Base-by-base conservation (phyloP, 2,329 filamentous ascomycete genomes). In the Chrysoporthe cubensis region DNA sequence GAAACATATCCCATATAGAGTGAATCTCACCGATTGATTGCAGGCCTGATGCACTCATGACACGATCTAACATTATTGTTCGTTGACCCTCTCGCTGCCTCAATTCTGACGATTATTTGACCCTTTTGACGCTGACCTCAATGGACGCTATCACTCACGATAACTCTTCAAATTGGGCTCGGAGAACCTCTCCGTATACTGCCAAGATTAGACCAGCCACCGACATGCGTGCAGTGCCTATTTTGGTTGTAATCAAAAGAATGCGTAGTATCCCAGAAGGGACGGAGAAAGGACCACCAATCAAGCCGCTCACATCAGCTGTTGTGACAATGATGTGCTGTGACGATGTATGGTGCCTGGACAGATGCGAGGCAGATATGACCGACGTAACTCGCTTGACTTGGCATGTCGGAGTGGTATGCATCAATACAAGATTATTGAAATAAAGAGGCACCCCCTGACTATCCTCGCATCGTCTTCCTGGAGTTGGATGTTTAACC, bases 1-100 rank as follows among this genome's bases (percentile, higher is more conserved):
- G n/a, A 60, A 64, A 48, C 66, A 56, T 40, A 44, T 65, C 52
- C 64, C 66, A 68, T 62, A 65, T 66, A 62, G 60, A 68, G 57
- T n/a, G 54, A 26, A 26, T 26, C 26, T 26, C 26, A 26, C 26
- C 26, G 26, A 26, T 26, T 26, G 60, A 62, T 59, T 57, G 54
- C 54, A 40, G 16, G 54, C 16, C 54, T 56, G 54, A 16, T 57
- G 54, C 16, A 14, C 1, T n/a, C 16, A 57, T 40, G 54, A 40
- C 13, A 54, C 11, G 21, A 16, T 13, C 37, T 9, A 40, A 40
- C 37, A 9, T 40, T 40, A 4, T 40, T 9, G 6, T 40, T 40
- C 37, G 9, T 40, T 40, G 9, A 40, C 37, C 5, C 37, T 9
- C 37, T 40, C 37, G 37, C 37, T 9, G 37, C 37, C 37, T 40